phyloP scores from a whole-genome alignment of 2,329 filamentous ascomycete genomes.

The Lasiodiplodia sp. region DNA sequence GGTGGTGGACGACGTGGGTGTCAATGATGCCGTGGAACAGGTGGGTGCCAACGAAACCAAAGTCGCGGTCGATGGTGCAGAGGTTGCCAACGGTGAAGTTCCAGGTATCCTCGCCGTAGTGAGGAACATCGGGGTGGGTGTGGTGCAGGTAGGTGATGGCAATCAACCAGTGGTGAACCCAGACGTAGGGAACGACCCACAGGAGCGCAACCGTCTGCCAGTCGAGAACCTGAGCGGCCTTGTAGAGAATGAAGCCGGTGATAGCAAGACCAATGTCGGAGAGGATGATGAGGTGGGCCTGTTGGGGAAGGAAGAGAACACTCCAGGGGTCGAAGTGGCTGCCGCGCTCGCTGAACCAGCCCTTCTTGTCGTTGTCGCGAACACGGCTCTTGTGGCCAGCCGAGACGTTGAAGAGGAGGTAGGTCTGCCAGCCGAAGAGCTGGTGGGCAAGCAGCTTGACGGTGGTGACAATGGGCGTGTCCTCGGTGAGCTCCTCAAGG shows the following conservation, averaged over 20 bases:
- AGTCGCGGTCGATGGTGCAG: conserved; percentile 69
- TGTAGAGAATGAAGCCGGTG: conserved; percentile 57
- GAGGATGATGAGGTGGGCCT: conserved; percentile 63
- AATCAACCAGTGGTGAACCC: conserved; percentile 77
- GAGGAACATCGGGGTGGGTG: conserved; percentile 65
- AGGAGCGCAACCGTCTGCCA: conserved; percentile 63
- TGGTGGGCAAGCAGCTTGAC: conserved; percentile 67
- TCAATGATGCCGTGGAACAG: conserved; percentile 73
- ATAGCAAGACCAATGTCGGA: conserved; percentile 68
- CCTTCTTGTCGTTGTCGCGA: conserved; percentile 25
- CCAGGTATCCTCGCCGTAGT: conserved; percentile 67
- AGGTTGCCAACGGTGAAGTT: conserved; percentile 68
- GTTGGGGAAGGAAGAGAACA: conserved; percentile 66
- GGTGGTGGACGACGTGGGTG: conserved; percentile 69
- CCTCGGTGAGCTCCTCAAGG: conserved; percentile 58
- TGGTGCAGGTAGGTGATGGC: conserved; percentile 80
- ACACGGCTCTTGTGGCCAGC: conserved; percentile 28
- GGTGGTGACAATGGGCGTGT: conserved; percentile 66
- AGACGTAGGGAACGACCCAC: conserved; percentile 71
- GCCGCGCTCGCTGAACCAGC: conserved; percentile 28
- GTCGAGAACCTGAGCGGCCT: conserved; percentile 58
- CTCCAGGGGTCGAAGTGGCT: conserved; percentile 69
- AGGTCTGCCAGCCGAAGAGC: conserved; percentile 69
- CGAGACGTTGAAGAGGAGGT: conserved; percentile 65
- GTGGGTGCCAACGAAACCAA: conserved; percentile 70